Evolutionary conservation across 2,329 filamentous ascomycete species (phyloP), one percentile per base, ranked within the genome.

Genomic region (Colletotrichum siamense): DNA sequence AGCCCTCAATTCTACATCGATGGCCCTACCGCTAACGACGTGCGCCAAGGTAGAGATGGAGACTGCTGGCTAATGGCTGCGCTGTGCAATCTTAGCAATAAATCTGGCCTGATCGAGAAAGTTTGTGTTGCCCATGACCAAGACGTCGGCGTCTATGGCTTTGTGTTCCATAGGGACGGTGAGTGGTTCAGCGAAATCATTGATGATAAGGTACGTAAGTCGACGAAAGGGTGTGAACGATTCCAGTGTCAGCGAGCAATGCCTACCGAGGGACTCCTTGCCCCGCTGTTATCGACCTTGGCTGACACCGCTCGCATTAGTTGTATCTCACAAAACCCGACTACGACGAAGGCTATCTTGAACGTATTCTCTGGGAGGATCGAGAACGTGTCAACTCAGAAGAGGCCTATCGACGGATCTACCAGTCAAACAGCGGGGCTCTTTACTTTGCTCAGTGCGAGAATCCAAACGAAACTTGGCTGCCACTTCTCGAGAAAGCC

Each of bases 31-130:
- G 93, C 94, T 22, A 94, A 93, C 78, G 95, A 98, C 83, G 93
- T 98, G 24, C 91, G 94, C 36, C 95, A 97, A 83, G 95, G 95
- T 3, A 89, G 91, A 10, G 92, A 94, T 77, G 95, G 95, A 3
- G 95, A 98, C 81, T 98, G 95, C 83, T 98, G 95, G 95, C 91
- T 97, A 73, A 92, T 98, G 87, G 94, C 95, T 8, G 94, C 95
- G 1, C 84, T 98, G 57, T 95, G 93, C 77, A 95, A 94, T 0
- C 89, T 98, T 77, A 93, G 92, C 79, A 95, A 95, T 81, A 94
- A 95, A 83, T 86, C 90, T 24, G 92, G 91, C 0, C 83, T 96
- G 77, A 94, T 97, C 69, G 92, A 96, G 82, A 90, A 87, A 70
- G 88, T 96, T 10, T 97, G 95, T 78, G 93, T 97, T 64, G 93